Percentiles rank a stretch among this genome's conserved stretches.
Evolutionary conservation across 345 rosid genomes (phyloP).

Genomic region (Camelina neglecta): DNA sequence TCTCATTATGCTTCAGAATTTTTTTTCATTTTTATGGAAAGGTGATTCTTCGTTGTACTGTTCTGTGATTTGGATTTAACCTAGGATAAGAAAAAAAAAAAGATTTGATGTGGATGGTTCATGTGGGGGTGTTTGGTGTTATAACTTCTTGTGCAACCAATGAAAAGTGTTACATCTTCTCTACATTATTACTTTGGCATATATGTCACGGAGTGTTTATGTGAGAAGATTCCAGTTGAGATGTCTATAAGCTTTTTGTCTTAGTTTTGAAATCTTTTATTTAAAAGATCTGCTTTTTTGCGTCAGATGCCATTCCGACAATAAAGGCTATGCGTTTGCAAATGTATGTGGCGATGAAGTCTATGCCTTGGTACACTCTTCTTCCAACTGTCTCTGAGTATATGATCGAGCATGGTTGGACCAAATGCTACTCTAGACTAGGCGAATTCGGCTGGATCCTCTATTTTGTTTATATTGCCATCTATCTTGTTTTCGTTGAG

Average conservation of each 20-base stretch:
- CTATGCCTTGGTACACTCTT: slow-evolving; percentile 87
- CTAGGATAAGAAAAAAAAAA: no score
- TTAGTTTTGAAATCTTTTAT: not conserved
- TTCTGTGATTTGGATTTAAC: not conserved
- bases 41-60: not conserved
- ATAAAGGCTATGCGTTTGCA: slow-evolving; percentile 84
- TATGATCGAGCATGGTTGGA: slow-evolving; percentile 94
- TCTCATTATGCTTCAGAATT: not conserved
- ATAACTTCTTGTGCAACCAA: no score
- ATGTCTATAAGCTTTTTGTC: not conserved
- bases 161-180: no score
- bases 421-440: slow-evolving; percentile 66
- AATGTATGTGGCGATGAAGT: slow-evolving; percentile 91
- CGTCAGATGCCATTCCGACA: slow-evolving; percentile 91
- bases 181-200: not conserved
- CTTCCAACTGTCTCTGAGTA: slow-evolving; percentile 85
- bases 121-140: not conserved
- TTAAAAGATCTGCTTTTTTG: slow-evolving; percentile 6
- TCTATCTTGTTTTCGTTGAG: slow-evolving; percentile 78
- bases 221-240: not conserved
- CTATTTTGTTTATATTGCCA: slow-evolving; percentile 50
- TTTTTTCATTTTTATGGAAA: slow-evolving; percentile 1
- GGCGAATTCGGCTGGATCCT: slow-evolving; percentile 69
- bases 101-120: not conserved
- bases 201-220: not conserved